phyloP scores from a whole-genome alignment of 257 asterid species.

The Solanum gandarillasii region DNA sequence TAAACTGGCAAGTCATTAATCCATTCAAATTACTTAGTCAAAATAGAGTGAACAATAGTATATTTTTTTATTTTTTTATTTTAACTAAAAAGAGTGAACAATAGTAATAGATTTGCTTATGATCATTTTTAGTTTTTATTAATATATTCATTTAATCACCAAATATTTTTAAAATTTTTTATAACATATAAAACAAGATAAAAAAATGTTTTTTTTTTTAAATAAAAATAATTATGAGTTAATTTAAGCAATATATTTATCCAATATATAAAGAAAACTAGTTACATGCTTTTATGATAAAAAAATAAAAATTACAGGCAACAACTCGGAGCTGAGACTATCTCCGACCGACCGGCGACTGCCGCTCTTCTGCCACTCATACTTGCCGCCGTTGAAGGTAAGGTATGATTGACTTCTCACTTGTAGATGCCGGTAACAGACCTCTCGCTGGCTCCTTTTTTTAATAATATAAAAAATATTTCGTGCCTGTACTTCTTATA shows the following conservation, averaged over 20 bases:
- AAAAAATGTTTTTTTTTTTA: not conserved
- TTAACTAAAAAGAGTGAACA: no score
- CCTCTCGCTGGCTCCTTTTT: not conserved
- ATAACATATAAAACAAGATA: not conserved
- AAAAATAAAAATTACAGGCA: not conserved
- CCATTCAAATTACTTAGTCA: no score
- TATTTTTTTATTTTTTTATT: no score
- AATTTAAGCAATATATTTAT: not conserved
- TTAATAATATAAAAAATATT: no score
- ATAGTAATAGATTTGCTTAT: no score
- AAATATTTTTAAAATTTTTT: no score
- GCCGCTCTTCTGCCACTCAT: not conserved
- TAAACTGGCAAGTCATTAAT: no score
- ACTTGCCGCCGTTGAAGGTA: not conserved
- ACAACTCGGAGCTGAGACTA: not conserved
- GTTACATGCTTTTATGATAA: not conserved
- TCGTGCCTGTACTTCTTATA: not conserved
- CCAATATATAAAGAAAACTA: not conserved
- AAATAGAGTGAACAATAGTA: no score
- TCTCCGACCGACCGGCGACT: not conserved
- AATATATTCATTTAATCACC: not conserved
- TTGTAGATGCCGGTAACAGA: not conserved
- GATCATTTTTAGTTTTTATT: no score
- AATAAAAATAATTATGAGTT: not conserved
- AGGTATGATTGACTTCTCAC: not conserved